A percentile compares a stretch with the other conserved stretches of the same genome.
phyloP scores from a whole-genome alignment of 768 basidiomycete species.

The Pisolithus orientalis region DNA sequence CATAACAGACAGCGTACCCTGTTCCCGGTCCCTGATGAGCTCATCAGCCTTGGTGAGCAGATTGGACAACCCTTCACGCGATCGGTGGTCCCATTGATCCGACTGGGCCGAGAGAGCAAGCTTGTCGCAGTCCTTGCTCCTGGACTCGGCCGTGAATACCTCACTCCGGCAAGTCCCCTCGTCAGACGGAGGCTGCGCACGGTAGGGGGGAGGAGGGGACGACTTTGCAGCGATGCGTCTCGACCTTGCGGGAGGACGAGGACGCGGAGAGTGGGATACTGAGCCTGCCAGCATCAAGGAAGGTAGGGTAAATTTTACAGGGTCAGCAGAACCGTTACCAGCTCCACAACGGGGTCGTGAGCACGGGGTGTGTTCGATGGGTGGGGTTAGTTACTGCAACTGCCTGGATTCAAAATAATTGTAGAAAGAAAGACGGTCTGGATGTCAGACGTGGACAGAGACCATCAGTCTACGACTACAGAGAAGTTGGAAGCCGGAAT shows the following conservation, averaged over 20 bases:
- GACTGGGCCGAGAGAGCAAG: conserved; percentile 23
- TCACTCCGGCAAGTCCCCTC: conserved; percentile 24
- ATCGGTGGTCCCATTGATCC: conserved; percentile 55
- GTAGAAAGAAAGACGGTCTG: neutral
- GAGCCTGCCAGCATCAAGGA: conserved; percentile 30
- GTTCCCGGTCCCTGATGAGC: conserved; percentile 71
- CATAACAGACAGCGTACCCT: conserved; percentile 43
- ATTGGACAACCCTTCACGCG: conserved; percentile 66
- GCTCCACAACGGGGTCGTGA: neutral
- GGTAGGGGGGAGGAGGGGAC: conserved; percentile 56
- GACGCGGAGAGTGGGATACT: conserved; percentile 42
- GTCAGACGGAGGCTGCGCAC: conserved; percentile 29
- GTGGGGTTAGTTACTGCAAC: neutral
- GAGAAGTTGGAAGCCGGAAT: neutral
- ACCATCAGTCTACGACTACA: no score
- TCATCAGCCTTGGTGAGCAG: conserved; percentile 68
- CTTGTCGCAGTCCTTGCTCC: conserved; percentile 7
- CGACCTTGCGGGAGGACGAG: conserved; percentile 64
- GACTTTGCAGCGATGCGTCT: conserved; percentile 41
- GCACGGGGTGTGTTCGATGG: no score
- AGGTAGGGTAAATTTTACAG: neutral
- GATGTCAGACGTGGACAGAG: neutral
- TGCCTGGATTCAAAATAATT: neutral
- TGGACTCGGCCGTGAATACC: conserved; percentile 23
- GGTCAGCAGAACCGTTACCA: neutral